phyloP scores from a whole-genome alignment of 495 filamentous ascomycete species.

The Cenococcum geophilum region DNA sequence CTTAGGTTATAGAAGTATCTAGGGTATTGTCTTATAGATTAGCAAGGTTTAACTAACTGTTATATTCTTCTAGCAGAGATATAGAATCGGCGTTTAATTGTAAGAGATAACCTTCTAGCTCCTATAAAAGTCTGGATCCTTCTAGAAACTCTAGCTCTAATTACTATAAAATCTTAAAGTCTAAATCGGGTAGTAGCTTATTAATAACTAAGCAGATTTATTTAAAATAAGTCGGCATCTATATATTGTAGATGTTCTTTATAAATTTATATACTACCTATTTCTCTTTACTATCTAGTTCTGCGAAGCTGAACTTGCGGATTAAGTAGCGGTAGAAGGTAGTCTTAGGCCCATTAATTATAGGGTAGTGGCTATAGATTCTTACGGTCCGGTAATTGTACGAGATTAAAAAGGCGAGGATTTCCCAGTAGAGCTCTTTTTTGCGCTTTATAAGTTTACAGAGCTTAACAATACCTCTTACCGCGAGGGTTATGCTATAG shows the following conservation, averaged over 20 bases:
- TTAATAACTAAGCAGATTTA: conserved; percentile 24
- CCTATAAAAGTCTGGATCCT: background rate
- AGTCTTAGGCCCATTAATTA: too few species aligned
- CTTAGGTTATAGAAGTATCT: conserved; percentile 7
- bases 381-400: conserved; percentile 39
- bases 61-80: background rate
- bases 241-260: conserved; percentile 28
- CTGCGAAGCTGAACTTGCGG: conserved; percentile 33
- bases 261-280: conserved; percentile 31
- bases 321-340: conserved; percentile 37
- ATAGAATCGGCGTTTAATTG: conserved; percentile 1
- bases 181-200: conserved; percentile 15
- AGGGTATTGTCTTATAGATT: too few species aligned
- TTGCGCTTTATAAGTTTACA: conserved; percentile 26
- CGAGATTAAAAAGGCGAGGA: too few species aligned
- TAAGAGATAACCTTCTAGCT: background rate
- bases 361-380: conserved; percentile 30
- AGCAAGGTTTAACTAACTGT: background rate
- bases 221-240: conserved; percentile 27
- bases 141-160: too few species aligned
- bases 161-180: conserved; percentile 7
- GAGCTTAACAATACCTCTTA: conserved; percentile 38
- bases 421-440: too few species aligned
- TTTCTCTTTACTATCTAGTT: conserved; percentile 36
- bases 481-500: conserved; percentile 36